Base-by-base conservation (phyloP, 805 yeast genomes). In the Candida qinlingensis region DNA sequence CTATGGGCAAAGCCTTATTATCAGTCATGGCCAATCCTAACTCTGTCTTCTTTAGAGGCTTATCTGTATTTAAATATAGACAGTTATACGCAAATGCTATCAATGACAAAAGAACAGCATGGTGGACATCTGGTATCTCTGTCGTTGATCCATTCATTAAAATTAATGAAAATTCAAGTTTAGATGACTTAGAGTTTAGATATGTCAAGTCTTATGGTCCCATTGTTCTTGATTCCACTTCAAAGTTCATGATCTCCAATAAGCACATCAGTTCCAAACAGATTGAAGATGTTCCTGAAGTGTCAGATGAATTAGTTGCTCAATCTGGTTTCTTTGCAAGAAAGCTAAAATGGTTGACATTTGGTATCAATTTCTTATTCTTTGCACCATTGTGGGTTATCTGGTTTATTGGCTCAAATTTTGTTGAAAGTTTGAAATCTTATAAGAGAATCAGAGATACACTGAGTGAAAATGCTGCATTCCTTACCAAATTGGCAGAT, bases 51-150 rank as follows among this genome's bases (percentile, higher is more conserved):
- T 76, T 65, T 61, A 71, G 73, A 53, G 85, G 82, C 1, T 69
- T 88, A 39, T 55, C 69, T 30, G 49, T 51, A 33, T 89, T 88
- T 68, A 66, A 74, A 50, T 63, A 77, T 53, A 72, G 74, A 39
- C 64, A 81, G 6, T 65, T 87, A 41, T 87, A 88, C 60, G 86
- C 94, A 6, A 89, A 89, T 65, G 75, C 86, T 38, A 76, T 83
- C 49, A 86, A 88, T 53, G 96, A 88, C 66, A 82, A 82, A 54
- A 77, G 96, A 55, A 81, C 95, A 4, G 77, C 87, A 12, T 89
- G 87, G 84, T 87, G 86, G 78, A 87, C 95, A 2, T 74, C 95
- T 0, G 87, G 87, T 5, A 85, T 85, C 35, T 77, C 85, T 0
- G 57, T 65, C 29, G 66, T 71, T 36, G 88, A 85, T 56, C 89